Conservation (phyloP, 2,329 filamentous ascomycete species). For the Malbranchea cinnamomea region DNA sequence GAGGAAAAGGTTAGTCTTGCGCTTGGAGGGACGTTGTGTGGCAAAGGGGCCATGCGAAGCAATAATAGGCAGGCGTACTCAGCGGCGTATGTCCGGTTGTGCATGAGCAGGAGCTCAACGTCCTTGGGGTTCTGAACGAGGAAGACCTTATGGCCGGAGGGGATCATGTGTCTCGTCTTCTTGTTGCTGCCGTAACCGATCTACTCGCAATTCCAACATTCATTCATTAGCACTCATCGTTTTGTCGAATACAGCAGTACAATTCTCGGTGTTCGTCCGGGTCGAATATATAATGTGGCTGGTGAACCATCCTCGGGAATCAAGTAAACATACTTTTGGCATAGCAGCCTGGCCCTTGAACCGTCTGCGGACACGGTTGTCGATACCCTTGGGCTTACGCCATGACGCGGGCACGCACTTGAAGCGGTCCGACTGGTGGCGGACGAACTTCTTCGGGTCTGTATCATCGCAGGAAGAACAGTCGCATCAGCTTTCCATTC, state of each 20-base stretch:
- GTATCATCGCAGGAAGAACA: constrained; percentile 17
- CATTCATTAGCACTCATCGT: constrained; percentile 8
- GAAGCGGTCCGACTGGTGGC: constrained; percentile 96
- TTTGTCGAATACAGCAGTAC: constrained; percentile 8
- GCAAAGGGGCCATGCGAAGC: background rate
- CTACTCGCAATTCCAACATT: too few relatives aligned
- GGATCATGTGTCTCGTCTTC: constrained; percentile 98
- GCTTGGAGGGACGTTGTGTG: constrained; percentile 4
- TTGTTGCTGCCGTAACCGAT: constrained; percentile 99
- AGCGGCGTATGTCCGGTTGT: constrained; percentile 98
- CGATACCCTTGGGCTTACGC: constrained; percentile 99
- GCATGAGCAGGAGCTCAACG: constrained; percentile 96
- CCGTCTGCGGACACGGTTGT: constrained; percentile 91
- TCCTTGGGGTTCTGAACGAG: constrained; percentile 94
- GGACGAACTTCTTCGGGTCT: constrained; percentile 90
- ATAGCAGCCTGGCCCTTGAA: constrained; percentile 93
- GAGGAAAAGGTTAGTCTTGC: constrained; percentile 21
- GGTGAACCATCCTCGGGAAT: background rate
- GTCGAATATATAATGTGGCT: background rate
- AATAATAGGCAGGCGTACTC: constrained; percentile 52
- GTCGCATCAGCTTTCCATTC: constrained; percentile 17
- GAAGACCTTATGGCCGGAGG: constrained; percentile 99
- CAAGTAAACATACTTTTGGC: constrained; percentile 69
- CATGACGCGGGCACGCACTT: constrained; percentile 80
- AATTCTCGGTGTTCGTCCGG: constrained; percentile 3